Conservation (phyloP, 1,139 yeast genomes). For the Protomyces pachydermus region DNA sequence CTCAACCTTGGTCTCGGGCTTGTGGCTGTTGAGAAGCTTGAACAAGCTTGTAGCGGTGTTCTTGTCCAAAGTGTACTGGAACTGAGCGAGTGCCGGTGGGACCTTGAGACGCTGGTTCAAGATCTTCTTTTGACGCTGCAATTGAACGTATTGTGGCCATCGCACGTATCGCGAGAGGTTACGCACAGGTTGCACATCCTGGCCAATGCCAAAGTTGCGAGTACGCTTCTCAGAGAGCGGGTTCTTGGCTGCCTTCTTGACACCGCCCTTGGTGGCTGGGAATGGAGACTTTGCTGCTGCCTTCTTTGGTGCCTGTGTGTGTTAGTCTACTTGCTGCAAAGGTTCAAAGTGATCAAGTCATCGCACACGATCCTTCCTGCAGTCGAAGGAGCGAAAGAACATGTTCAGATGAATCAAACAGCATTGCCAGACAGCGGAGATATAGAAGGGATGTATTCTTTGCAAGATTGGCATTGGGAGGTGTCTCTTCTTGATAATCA, state of each 20-base stretch:
- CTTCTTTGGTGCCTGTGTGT: conserved; percentile 5
- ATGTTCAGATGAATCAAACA: not conserved
- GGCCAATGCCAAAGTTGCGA: conserved; percentile 90
- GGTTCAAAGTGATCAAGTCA: not conserved
- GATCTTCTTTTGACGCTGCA: conserved; percentile 96
- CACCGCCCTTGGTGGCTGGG: conserved; percentile 47
- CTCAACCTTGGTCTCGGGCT: conserved; percentile 95
- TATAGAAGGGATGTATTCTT: not conserved
- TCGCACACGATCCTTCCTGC: conserved; percentile 1
- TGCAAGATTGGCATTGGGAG: not conserved
- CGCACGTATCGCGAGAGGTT: conserved; percentile 93
- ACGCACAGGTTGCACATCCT: conserved; percentile 89
- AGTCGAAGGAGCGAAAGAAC: not conserved
- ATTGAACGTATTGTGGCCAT: conserved; percentile 97
- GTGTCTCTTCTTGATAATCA: not conserved
- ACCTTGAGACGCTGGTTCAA: conserved; percentile 92
- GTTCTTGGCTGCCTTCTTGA: conserved; percentile 46
- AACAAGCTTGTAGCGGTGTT: conserved; percentile 95
- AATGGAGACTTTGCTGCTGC: conserved; percentile 52
- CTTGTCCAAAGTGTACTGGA: conserved; percentile 92
- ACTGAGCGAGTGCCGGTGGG: conserved; percentile 97
- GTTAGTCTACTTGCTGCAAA: not conserved
- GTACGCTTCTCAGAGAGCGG: conserved; percentile 84
- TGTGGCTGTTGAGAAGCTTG: conserved; percentile 96
- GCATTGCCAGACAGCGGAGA: not conserved